Evolutionary conservation across 2,329 filamentous ascomycete genomes (phyloP).

Genomic region (Metarhizium rileyi): DNA sequence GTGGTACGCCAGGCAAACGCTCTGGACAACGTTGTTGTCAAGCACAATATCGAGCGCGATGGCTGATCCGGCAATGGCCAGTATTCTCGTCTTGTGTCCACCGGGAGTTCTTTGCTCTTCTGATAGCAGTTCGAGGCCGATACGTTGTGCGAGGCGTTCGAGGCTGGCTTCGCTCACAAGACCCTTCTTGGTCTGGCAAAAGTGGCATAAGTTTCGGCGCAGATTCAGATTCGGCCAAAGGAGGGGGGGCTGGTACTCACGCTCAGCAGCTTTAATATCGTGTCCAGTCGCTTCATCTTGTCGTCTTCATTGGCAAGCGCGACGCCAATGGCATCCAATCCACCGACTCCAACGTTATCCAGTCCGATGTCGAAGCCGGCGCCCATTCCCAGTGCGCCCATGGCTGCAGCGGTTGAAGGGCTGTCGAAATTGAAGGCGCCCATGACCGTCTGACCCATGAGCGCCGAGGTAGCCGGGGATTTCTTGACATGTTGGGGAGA

Average conservation of each 20-base stretch:
- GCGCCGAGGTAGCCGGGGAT: slow-evolving; percentile 45
- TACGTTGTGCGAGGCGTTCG: slow-evolving; percentile 57
- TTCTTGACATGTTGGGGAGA: slow-evolving; percentile 58
- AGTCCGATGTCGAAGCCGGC: slow-evolving; percentile 41
- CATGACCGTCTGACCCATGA: slow-evolving; percentile 36
- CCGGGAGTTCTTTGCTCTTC: slow-evolving; percentile 40
- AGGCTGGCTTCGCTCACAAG: slow-evolving; percentile 65
- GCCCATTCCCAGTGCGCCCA: slow-evolving; percentile 45
- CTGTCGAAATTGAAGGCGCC: slow-evolving; percentile 52
- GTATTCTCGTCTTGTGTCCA: slow-evolving; percentile 39
- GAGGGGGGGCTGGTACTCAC: slow-evolving; percentile 25
- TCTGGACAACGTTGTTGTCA: slow-evolving; percentile 50
- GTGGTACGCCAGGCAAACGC: slow-evolving; percentile 53
- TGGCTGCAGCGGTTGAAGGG: slow-evolving; percentile 51
- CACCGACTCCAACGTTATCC: slow-evolving; percentile 40
- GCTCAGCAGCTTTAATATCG: slow-evolving; percentile 39
- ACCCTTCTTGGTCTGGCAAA: slow-evolving; percentile 38
- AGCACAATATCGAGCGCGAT: slow-evolving; percentile 53
- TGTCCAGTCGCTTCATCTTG: slow-evolving; percentile 42
- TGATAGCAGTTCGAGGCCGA: slow-evolving; percentile 56
- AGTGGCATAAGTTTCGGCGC: slow-evolving; percentile 4
- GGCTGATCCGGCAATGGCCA: slow-evolving; percentile 53
- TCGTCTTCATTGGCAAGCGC: slow-evolving; percentile 42
- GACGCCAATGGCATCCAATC: slow-evolving; percentile 30
- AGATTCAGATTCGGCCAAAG: neutral